These are phyloP conservation scores for Lepidopterella palustris DNA, from an alignment of 495 filamentous ascomycete species.

Conservation along the genomic window DNA sequence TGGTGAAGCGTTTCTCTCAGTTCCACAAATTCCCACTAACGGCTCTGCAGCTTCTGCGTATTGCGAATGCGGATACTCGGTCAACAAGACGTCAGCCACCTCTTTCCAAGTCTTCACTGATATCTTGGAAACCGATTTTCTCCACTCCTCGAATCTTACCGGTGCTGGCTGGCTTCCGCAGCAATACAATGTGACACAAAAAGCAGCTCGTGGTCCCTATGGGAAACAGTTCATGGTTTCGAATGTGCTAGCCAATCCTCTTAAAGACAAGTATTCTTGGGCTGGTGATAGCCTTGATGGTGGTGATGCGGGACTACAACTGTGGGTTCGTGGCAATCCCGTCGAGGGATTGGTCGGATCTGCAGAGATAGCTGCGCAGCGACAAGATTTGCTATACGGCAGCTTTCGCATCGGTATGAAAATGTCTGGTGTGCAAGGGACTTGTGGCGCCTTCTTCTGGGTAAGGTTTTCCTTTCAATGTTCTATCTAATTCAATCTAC, in stretches of 20 bases:
- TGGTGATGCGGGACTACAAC: slow-evolving; percentile 51
- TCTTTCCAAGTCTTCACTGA: slow-evolving; percentile 54
- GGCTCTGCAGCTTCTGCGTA: slow-evolving; percentile 36
- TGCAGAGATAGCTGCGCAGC: slow-evolving; percentile 52
- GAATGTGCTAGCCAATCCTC: slow-evolving; percentile 52
- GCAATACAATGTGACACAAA: slow-evolving; percentile 52
- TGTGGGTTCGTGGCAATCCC: slow-evolving; percentile 49
- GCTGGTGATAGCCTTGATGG: slow-evolving; percentile 40
- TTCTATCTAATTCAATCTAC: neutral
- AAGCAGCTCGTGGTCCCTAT: slow-evolving; percentile 52
- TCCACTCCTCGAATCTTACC: slow-evolving; percentile 41
- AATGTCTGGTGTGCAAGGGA: slow-evolving; percentile 51
- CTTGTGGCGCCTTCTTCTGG: slow-evolving; percentile 75
- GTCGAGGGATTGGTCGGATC: slow-evolving; percentile 49
- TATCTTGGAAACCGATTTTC: slow-evolving; percentile 61
- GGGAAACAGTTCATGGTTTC: slow-evolving; percentile 52
- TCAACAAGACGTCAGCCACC: slow-evolving; percentile 35
- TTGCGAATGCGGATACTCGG: slow-evolving; percentile 67
- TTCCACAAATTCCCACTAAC: neutral
- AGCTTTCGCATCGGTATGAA: slow-evolving; percentile 62
- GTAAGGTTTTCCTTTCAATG: slow-evolving; percentile 37
- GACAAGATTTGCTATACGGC: slow-evolving; percentile 57
- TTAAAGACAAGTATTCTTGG: slow-evolving; percentile 36
- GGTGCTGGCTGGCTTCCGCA: slow-evolving; percentile 55
- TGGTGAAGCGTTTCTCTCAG: neutral